Evolutionary conservation across 345 rosid species (phyloP), one percentile per base, ranked within the genome.

Genomic region (Excoecaria cochinchinensis): DNA sequence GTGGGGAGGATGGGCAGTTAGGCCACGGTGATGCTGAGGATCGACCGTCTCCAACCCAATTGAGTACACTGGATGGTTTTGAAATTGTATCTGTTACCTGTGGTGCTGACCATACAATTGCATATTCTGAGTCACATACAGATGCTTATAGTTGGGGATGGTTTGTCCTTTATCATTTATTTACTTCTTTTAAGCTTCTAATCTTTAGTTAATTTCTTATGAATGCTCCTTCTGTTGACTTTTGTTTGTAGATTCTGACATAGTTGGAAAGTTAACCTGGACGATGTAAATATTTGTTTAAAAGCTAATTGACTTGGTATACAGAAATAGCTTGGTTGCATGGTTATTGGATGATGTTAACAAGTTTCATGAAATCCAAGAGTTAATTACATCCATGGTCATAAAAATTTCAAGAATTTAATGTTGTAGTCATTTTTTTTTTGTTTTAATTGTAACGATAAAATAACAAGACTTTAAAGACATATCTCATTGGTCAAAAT

Each of bases 1-100:
- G 99, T 80, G 99, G 99, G 39, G 99, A 93, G 79, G 99, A 95
- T 85, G 99, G 99, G 55, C 99, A 93, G 76, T 85, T 95, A 80
- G 99, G 99, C 48, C 99, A 84, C 67, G 99, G 99, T 50, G 98
- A 91, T 84, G 98, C 98, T 6, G 94, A 87, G 72, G 99, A 95
- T 80, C 87, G 97, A 31, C 90, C 85, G 70, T 82, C 87, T 61
- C 98, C 99, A 0, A 93, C 97, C 21, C 91, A 85, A 14, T 80
- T 92, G 74, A 87, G 97, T 74, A 89, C 92, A 6, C 83, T 95
- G 68, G 93, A 90, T 75, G 90, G 82, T 71, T 90, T 55, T 42
- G 89, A 83, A 44, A 86, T 90, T 70, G 81, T 81, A 52, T 91
- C 98, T 50, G 83, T 93, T 82, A 87, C 87, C 12, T 95, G 94